Base-by-base conservation (phyloP, 768 basidiomycete species). In the Amanita molliuscula region DNA sequence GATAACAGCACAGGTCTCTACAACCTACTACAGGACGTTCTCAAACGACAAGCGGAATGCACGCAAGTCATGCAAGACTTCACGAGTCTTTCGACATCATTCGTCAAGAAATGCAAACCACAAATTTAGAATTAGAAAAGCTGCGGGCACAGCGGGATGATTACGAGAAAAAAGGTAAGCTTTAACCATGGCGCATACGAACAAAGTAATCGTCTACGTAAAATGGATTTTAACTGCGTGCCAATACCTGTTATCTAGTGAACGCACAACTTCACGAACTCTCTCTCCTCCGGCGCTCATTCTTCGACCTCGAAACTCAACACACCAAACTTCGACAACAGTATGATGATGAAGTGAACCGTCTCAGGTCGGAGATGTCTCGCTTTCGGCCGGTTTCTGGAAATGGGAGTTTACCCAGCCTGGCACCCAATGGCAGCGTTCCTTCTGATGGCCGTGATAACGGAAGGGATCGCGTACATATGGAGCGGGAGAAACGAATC, bases 281-380 rank as follows among this genome's bases (percentile, higher is more conserved):
- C 50, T 83, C 80, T 52, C 76, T 82, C 59, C 83, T 94, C 58
- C 78, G 88, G 35, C 80, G 85, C 58, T 75, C 82, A 3, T 71
- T 92, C 31, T 88, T 85, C 60, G 88, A 93, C 37, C 79, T 94
- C 26, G 91, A 94, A 61, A 67, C 75, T 1, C 81, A 83, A 53
- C 86, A 92, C 56, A 71, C 70, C 55, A 84, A 87, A 67, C 74
- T 86, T 47, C 75, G 86, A 33, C 75, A 80, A 50, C 76, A 82
- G 61, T 90, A 87, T 56, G 88, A 91, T 58, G 79, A 83, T 0
- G 88, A 89, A 53, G 69, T 88, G 47, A 65, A 67, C 6, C 73
- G 78, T 21, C 70, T 88, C 21, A 76, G 84, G 16, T 60, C 73
- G 2, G 85, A 88, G 61, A 66, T 88, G 34, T 74, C 79, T 50